Evolutionary conservation across 2,329 filamentous ascomycete genomes (phyloP).

Genomic region (Xylaria sp.): DNA sequence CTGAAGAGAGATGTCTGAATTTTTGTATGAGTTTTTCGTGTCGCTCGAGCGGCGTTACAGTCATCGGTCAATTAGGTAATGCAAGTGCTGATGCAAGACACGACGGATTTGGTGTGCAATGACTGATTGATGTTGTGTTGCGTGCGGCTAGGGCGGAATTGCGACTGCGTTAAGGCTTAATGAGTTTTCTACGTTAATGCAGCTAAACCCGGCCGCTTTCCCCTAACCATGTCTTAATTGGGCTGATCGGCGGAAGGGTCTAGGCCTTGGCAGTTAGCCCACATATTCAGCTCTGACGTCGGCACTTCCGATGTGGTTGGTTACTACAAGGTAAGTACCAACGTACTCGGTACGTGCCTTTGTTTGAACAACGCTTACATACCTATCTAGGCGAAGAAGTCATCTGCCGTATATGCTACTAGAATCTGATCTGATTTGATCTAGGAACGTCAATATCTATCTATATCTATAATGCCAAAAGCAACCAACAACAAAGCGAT

Average conservation of each 20-base stretch:
- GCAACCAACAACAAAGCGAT: too few species aligned
- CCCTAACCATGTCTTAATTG: slow-evolving; percentile 16
- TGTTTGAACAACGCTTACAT: too few species aligned
- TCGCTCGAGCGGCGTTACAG: slow-evolving; percentile 16
- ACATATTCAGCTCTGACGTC: slow-evolving; percentile 22
- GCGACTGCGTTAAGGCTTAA: slow-evolving; percentile 30
- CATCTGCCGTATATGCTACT: too few species aligned
- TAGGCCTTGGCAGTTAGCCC: slow-evolving; percentile 15
- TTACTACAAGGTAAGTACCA: too few species aligned
- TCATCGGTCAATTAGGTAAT: slow-evolving; percentile 18
- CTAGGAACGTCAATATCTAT: too few species aligned
- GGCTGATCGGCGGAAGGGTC: slow-evolving; percentile 15
- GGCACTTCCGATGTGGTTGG: too few species aligned
- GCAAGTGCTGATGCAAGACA: not conserved
- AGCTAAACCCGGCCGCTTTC: slow-evolving; percentile 15
- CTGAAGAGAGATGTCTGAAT: not conserved
- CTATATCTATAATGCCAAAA: too few species aligned
- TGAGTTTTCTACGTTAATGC: slow-evolving; percentile 10
- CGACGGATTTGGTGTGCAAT: not conserved
- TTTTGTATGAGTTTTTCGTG: not conserved
- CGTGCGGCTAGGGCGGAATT: slow-evolving; percentile 35
- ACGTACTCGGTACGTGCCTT: too few species aligned
- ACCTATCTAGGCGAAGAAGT: too few species aligned
- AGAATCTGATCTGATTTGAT: too few species aligned
- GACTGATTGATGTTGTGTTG: slow-evolving; percentile 25